Evolutionary conservation across 805 yeast genomes (phyloP).

Genomic region (Suhomyces sp.): DNA sequence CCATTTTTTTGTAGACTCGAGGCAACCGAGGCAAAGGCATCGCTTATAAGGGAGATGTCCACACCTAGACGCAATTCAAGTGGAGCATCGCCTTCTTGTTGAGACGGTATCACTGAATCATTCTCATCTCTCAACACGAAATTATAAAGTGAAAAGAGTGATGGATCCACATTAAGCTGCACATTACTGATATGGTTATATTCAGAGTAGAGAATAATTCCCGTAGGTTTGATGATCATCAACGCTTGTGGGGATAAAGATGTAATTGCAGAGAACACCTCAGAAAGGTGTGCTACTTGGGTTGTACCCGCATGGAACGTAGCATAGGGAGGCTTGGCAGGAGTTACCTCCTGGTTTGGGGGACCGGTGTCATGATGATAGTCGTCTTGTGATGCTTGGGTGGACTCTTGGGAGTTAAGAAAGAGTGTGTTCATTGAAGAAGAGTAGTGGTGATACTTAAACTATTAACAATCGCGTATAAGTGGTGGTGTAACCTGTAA

Average conservation of each 20-base stretch:
- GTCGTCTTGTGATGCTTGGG: background rate
- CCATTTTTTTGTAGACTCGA: constrained; percentile 12
- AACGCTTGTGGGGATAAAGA: constrained; percentile 35
- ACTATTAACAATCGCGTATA: no score
- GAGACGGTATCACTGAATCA: constrained; percentile 1
- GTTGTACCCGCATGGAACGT: constrained; percentile 37
- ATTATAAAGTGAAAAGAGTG: constrained; percentile 33
- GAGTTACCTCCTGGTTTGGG: no score
- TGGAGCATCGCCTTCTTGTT: constrained; percentile 1
- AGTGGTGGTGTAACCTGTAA: no score
- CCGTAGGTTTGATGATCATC: constrained; percentile 31
- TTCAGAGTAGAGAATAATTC: constrained; percentile 35
- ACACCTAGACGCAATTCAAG: constrained; percentile 28
- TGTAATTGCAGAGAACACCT: constrained; percentile 32
- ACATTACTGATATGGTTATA: constrained; percentile 37
- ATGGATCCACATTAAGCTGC: constrained; percentile 35
- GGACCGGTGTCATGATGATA: no score
- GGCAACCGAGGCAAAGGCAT: constrained; percentile 36
- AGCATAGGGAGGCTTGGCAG: no score
- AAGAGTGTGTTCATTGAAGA: constrained; percentile 2
- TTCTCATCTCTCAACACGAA: constrained; percentile 14
- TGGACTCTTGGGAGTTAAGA: constrained; percentile 6
- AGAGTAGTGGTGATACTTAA: no score
- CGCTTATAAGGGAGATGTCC: constrained; percentile 35
- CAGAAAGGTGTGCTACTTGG: constrained; percentile 39